Evolutionary conservation across 2,329 filamentous ascomycete species (phyloP).

Genomic region (Aspergillaceae sp.): DNA sequence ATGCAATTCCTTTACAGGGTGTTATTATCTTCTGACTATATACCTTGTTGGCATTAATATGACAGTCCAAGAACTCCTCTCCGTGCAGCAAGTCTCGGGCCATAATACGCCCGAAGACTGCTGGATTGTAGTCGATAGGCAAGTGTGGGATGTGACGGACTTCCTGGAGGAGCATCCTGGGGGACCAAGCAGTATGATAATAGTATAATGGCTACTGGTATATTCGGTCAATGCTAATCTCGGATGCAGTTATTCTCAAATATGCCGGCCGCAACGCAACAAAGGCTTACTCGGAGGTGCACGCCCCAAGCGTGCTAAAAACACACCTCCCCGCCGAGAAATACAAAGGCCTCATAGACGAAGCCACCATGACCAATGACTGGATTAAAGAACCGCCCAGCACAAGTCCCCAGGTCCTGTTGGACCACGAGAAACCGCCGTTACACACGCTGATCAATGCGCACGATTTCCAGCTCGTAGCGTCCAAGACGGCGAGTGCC

Average conservation of each 20-base stretch:
- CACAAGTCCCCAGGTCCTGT: conserved; percentile 18
- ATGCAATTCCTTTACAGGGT: no score
- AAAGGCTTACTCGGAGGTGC: conserved; percentile 37
- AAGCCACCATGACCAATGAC: conserved; percentile 40
- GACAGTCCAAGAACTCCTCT: conserved; percentile 26
- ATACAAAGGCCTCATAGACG: conserved; percentile 43
- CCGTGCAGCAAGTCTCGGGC: conserved; percentile 37
- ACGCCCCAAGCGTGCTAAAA: conserved; percentile 40
- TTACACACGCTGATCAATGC: conserved; percentile 49
- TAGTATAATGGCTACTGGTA: no score
- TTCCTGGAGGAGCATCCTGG: conserved; percentile 59
- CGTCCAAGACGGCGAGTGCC: conserved; percentile 46
- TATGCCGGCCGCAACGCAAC: conserved; percentile 41
- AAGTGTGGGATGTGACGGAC: conserved; percentile 59
- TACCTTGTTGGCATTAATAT: background rate
- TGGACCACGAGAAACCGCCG: conserved; percentile 39
- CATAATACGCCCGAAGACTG: conserved; percentile 45
- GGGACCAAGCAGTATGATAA: conserved; percentile 43
- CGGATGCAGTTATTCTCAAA: conserved; percentile 33
- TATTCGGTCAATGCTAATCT: background rate
- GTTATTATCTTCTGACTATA: no score
- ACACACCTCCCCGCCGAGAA: conserved; percentile 37
- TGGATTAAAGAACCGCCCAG: conserved; percentile 37
- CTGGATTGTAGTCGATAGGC: conserved; percentile 61
- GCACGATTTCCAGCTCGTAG: conserved; percentile 53